phyloP scores from a whole-genome alignment of 768 basidiomycete genomes.

The Hygrocybe coccinea region DNA sequence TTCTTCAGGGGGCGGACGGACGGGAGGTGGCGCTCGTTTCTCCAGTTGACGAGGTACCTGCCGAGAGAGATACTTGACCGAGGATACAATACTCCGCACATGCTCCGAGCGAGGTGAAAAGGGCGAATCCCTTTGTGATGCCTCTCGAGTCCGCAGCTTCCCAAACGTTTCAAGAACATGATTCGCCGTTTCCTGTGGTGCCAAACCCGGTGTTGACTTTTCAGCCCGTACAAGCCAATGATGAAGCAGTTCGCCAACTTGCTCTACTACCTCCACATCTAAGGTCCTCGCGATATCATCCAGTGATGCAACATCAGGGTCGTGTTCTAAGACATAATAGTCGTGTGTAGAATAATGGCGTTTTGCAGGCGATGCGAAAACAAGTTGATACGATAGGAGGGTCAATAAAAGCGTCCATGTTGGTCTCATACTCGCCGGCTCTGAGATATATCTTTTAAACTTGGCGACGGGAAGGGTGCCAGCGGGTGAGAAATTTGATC shows the following conservation, averaged over 20 bases:
- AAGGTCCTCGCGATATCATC: conserved; percentile 55
- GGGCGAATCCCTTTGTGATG: conserved; percentile 20
- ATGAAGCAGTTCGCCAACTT: conserved; percentile 73
- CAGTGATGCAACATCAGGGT: conserved; percentile 52
- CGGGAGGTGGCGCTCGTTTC: conserved; percentile 70
- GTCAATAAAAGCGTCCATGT: conserved; percentile 29
- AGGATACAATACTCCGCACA: conserved; percentile 44
- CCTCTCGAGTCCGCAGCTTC: conserved; percentile 36
- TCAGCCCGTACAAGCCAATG: conserved; percentile 76
- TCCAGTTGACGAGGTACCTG: conserved; percentile 63
- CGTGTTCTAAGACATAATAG: conserved; percentile 79
- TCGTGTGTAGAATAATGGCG: conserved; percentile 59
- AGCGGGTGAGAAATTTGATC: too few species aligned
- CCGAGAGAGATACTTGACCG: conserved; percentile 56
- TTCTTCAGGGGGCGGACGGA: conserved; percentile 32
- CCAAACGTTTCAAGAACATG: conserved; percentile 48
- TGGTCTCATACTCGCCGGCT: conserved; percentile 23
- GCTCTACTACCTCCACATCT: conserved; percentile 82
- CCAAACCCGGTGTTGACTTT: conserved; percentile 32
- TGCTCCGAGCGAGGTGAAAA: conserved; percentile 41
- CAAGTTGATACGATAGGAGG: conserved; percentile 28
- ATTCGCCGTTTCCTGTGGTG: conserved; percentile 36
- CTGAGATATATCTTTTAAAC: too few species aligned
- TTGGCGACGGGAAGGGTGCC: too few species aligned
- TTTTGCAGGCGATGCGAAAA: conserved; percentile 39